Evolutionary conservation across 139 green algal species (phyloP).

Genomic region (Asterochloris erici): DNA sequence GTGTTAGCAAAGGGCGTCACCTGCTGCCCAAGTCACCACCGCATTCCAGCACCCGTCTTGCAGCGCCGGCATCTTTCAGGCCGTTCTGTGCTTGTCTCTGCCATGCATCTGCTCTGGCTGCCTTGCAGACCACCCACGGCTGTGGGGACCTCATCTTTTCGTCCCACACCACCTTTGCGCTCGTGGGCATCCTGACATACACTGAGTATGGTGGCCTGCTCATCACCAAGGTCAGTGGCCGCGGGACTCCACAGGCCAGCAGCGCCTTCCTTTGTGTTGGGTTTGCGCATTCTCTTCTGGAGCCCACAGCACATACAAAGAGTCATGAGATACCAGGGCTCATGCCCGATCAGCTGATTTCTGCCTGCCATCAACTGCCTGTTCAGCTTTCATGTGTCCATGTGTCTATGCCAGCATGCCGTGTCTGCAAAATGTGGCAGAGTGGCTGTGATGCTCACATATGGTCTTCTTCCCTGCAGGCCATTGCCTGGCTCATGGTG

Average conservation of each 20-base stretch:
- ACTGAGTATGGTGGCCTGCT: conserved; percentile 67
- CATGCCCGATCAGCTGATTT: not conserved
- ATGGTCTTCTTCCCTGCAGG: conserved; percentile 24
- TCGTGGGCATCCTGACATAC: conserved; percentile 73
- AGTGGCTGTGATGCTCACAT: not conserved
- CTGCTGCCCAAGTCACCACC: not conserved
- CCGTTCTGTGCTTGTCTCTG: not conserved
- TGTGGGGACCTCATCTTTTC: conserved; percentile 95
- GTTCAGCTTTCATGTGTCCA: not conserved
- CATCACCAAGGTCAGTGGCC: conserved; percentile 36
- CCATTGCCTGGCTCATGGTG: conserved; percentile 47
- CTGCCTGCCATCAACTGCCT: not conserved
- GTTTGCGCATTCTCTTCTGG: too few species aligned
- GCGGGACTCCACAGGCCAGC: not conserved
- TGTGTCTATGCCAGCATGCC: not conserved
- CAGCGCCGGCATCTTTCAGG: not conserved
- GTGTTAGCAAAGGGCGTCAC: not conserved
- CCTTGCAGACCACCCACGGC: conserved; percentile 50
- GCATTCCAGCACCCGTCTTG: not conserved
- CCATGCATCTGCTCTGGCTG: not conserved
- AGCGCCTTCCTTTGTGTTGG: not conserved
- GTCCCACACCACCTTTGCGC: conserved; percentile 79
- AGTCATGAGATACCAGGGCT: too few species aligned
- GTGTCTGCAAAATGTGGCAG: not conserved
- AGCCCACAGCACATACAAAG: not conserved